Base-by-base conservation (phyloP, 768 basidiomycete genomes). In the Trametes sanguinea region DNA sequence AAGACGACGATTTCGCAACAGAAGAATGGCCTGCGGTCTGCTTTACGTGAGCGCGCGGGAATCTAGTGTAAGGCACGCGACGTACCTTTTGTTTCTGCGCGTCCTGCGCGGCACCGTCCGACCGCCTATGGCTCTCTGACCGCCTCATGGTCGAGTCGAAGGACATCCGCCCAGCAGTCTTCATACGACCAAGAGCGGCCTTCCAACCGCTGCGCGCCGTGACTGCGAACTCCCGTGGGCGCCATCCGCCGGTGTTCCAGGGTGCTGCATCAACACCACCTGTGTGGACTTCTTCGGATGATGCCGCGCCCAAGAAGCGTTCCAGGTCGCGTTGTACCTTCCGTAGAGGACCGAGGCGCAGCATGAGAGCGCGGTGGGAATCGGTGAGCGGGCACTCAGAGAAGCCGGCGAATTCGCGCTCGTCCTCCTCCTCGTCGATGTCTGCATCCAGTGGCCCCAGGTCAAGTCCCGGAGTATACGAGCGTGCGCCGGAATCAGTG, bases 261-360 rank as follows among this genome's bases (percentile, higher is more conserved):
- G 68, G 66, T 2, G 64, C 66, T 29, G 62, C 64, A 16, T 52
- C 55, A 35, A 47, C 57, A 1, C 32, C 5, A 43, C 40, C 48
- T 16, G 27, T 14, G 30, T 46, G 22, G 6, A 61, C 33, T 51
- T 62, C 40, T 63, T 89, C 88, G 0, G 76, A 76, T 2, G 85
- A 78, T 1, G 80, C 85, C 2, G 84, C 78, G 30, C 88, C 88
- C 1, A 90, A 78, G 29, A 79, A 77, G 30, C 71, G 72, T 67
- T 90, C 87, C 35, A 90, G 76, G 37, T 85, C 82, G n/a, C 72
- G 72, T 65, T 87, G 86, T 9, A 88, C 77, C 14, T 77, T 76
- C 2, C 77, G 76, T 6, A 91, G 73, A 6, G 85, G 85, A 0
- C 75, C 79, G 1, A 91, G 81, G 6, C 82, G 82, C 14, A 82